Conservation (phyloP, 257 asterid genomes). For the Solanum ahanhuiri region DNA sequence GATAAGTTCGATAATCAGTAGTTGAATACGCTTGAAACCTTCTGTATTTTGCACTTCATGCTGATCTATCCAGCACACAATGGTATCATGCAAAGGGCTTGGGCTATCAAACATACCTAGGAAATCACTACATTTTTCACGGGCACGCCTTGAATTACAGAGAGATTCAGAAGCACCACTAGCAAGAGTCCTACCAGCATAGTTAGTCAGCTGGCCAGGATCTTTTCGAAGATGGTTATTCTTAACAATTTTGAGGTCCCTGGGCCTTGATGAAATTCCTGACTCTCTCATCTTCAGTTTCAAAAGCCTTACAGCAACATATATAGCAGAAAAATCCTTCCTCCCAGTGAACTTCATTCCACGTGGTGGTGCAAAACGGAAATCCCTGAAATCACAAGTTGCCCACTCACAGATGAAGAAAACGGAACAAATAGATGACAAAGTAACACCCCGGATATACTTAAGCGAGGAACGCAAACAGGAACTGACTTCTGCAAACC, state of each 20-base stretch:
- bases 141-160: conserved; percentile 18
- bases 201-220: conserved; percentile 11
- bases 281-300: conserved; percentile 60
- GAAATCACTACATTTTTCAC: conserved; percentile 24
- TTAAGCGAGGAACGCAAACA: conserved; percentile 67
- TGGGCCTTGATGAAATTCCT: conserved; percentile 16
- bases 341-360: conserved; percentile 78
- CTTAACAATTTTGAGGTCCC: conserved; percentile 2
- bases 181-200: conserved; percentile 1
- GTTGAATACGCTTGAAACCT: conserved; percentile 74
- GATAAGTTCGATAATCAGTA: conserved; percentile 66
- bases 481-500: conserved; percentile 78
- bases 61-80: conserved; percentile 98
- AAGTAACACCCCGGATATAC: conserved; percentile 47
- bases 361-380: conserved; percentile 53
- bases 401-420: conserved; percentile 98
- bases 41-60: conserved; percentile 81
- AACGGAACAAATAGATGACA: conserved; percentile 60
- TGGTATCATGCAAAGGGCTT: conserved; percentile 74
- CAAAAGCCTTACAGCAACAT: conserved; percentile 70
- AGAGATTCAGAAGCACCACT: conserved; percentile 11
- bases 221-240: conserved; percentile 12
- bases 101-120: conserved; percentile 63
- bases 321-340: conserved; percentile 75
- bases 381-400: conserved; percentile 84